Conservation (phyloP, 352 stramenopile genomes). For the Plasmopara muralis region DNA sequence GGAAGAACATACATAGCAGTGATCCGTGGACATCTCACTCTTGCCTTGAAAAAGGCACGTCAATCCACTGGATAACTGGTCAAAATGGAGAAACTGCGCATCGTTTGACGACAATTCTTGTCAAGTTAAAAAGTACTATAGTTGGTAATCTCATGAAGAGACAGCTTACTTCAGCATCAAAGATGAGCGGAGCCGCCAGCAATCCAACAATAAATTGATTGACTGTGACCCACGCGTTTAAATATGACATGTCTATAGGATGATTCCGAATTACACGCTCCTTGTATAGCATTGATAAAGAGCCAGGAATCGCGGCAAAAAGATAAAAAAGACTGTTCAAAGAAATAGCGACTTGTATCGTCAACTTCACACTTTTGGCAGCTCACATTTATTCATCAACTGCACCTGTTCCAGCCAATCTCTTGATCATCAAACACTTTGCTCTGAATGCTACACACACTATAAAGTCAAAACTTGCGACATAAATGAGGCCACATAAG, state of each 20-base stretch:
- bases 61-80: conserved; percentile 76
- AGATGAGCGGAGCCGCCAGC: conserved; percentile 71
- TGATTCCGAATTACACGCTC: conserved; percentile 72
- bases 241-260: conserved; percentile 82
- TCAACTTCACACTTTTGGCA: background rate
- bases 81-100: conserved; percentile 44
- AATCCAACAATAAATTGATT: conserved; percentile 84
- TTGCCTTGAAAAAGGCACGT: conserved; percentile 76
- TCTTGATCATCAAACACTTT: conserved; percentile 62
- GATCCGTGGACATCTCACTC: conserved; percentile 55
- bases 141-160: no score
- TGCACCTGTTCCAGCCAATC: conserved; percentile 73
- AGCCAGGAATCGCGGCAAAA: conserved; percentile 61
- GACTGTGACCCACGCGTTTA: conserved; percentile 82
- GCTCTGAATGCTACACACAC: conserved; percentile 39
- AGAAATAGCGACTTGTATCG: background rate
- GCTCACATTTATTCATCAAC: no score
- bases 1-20: conserved; percentile 53
- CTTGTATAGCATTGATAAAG: conserved; percentile 85
- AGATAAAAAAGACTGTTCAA: conserved; percentile 60
- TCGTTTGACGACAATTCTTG: no score
- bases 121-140: no score
- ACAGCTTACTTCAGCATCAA: conserved; percentile 53
- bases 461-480: background rate
- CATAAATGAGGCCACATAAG: background rate